These are phyloP conservation scores for Rhipidocladum racemiflorum DNA, from an alignment of 176 grass and related monocot species.

Conservation along the genomic window DNA sequence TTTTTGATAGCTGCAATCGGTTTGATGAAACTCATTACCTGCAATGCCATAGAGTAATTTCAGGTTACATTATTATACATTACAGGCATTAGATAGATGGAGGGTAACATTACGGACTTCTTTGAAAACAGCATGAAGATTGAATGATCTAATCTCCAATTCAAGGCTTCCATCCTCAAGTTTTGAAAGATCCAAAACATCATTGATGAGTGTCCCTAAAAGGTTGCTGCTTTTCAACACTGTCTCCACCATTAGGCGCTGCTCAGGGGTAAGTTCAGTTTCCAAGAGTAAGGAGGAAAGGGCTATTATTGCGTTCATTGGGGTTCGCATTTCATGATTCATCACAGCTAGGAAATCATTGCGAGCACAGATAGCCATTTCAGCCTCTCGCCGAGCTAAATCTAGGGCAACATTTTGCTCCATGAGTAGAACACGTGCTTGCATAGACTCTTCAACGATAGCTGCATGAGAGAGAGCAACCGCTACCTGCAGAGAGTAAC, in stretches of 20 bases:
- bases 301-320: constrained; percentile 95
- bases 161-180: constrained; percentile 80
- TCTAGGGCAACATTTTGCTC: constrained; percentile 94
- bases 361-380: constrained; percentile 94
- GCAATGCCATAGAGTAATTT: constrained; percentile 23
- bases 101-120: constrained; percentile 44
- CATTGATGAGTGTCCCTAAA: constrained; percentile 87
- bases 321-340: constrained; percentile 99
- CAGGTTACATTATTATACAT: constrained; percentile 1
- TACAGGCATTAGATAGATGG: constrained; percentile 12
- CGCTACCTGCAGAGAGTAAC: constrained; percentile 57
- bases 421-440: constrained; percentile 86
- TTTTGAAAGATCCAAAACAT: constrained; percentile 87
- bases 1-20: constrained; percentile 76
- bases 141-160: constrained; percentile 58
- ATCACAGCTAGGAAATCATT: constrained; percentile 97
- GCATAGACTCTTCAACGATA: constrained; percentile 97
- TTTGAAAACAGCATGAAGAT: constrained; percentile 65
- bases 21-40: constrained; percentile 73
- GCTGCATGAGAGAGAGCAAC: constrained; percentile 96
- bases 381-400: constrained; percentile 78
- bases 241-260: constrained; percentile 88
- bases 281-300: constrained; percentile 89
- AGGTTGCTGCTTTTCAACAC: constrained; percentile 88
- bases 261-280: constrained; percentile 85